Evolutionary conservation across 2,329 filamentous ascomycete species (phyloP).

Genomic region (Colletotrichum liaoningense): DNA sequence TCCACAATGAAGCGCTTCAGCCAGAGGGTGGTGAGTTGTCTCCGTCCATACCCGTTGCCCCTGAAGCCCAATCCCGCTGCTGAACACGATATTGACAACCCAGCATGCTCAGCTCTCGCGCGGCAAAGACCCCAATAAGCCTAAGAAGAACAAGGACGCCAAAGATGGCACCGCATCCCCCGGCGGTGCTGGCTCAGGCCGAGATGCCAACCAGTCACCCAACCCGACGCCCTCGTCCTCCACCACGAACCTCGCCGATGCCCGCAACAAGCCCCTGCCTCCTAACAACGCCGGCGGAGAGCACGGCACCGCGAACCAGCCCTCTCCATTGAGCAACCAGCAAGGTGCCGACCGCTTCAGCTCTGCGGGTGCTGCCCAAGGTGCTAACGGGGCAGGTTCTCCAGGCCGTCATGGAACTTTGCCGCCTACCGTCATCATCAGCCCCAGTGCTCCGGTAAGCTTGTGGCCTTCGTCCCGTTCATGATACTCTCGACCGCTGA

Average conservation of each 20-base stretch:
- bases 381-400: conserved; percentile 62
- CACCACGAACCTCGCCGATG: conserved; percentile 86
- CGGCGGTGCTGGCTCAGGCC: conserved; percentile 63
- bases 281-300: conserved; percentile 63
- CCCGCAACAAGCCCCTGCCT: conserved; percentile 83
- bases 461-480: conserved; percentile 33
- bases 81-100: conserved; percentile 54
- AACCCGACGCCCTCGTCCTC: conserved; percentile 87
- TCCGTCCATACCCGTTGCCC: conserved; percentile 14
- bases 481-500: conserved; percentile 19
- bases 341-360: conserved; percentile 56
- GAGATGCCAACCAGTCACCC: conserved; percentile 71
- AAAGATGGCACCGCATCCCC: conserved; percentile 86
- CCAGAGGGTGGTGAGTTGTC: conserved; percentile 88
- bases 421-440: conserved; percentile 92
- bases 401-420: conserved; percentile 73
- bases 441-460: conserved; percentile 89
- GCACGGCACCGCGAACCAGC: conserved; percentile 53
- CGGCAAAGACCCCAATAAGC: conserved; percentile 88
- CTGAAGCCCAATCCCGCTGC: conserved; percentile 29
- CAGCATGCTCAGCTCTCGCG: conserved; percentile 83
- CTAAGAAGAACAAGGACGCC: conserved; percentile 79
- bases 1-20: conserved; percentile 95
- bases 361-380: conserved; percentile 48
- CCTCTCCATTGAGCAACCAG: conserved; percentile 49